A percentile compares a stretch with the other conserved stretches of the same genome.
Conservation (phyloP, 1,284 basidiomycete genomes). For the Blastosporella zonata region DNA sequence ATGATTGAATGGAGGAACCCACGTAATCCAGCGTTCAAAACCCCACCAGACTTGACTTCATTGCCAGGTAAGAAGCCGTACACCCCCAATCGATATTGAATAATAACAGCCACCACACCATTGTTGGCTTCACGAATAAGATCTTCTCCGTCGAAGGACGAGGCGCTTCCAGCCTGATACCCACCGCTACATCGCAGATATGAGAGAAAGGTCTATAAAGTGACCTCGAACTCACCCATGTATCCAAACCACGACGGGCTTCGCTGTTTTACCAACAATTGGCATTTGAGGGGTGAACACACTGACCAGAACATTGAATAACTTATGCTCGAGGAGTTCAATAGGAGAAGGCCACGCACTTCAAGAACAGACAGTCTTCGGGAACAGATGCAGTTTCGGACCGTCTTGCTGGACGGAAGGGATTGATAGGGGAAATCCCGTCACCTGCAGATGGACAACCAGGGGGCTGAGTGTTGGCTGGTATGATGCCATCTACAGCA, state of each 20-base stretch:
- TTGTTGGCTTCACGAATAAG: constrained; percentile 27
- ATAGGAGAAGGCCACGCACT: constrained; percentile 23
- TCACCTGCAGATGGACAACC: constrained; percentile 26
- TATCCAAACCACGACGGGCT: constrained; percentile 43
- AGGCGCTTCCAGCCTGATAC: constrained; percentile 26
- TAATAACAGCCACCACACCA: constrained; percentile 33
- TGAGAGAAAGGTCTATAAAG: not conserved
- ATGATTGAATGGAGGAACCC: constrained; percentile 13
- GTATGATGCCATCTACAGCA: constrained; percentile 27
- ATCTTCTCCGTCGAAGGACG: constrained; percentile 25
- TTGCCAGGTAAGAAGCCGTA: constrained; percentile 39
- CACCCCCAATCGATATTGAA: constrained; percentile 42
- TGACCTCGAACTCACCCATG: constrained; percentile 30
- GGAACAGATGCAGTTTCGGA: constrained; percentile 17
- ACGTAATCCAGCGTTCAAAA: constrained; percentile 37
- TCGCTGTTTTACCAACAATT: constrained; percentile 12
- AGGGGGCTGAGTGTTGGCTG: constrained; percentile 30
- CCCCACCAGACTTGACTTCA: constrained; percentile 32
- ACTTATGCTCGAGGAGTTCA: not conserved
- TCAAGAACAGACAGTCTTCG: constrained; percentile 43
- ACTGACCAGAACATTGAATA: constrained; percentile 16
- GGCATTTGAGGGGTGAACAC: constrained; percentile 26
- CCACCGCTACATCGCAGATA: constrained; percentile 23
- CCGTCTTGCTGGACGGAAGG: constrained; percentile 23
- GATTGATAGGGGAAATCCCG: constrained; percentile 22